Percentiles rank a stretch among this genome's conserved stretches.
These are phyloP conservation scores for Escovopsis sp. DNA, from an alignment of 2,329 filamentous ascomycete species.

Conservation along the genomic window DNA sequence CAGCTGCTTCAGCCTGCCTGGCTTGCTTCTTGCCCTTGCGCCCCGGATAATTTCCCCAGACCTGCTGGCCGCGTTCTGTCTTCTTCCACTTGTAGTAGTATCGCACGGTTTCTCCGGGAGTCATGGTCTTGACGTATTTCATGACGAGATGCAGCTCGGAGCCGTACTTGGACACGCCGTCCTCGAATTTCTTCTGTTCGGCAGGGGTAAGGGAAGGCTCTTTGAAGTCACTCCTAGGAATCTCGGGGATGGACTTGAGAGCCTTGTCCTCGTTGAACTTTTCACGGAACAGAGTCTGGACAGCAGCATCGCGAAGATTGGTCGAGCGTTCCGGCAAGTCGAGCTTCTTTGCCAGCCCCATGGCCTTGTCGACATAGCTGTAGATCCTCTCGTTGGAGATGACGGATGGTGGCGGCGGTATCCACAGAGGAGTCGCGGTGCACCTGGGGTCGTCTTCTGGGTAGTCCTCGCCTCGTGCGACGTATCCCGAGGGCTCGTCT, in stretches of 20 bases:
- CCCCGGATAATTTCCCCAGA: slow-evolving; percentile 81
- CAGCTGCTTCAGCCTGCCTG: slow-evolving; percentile 54
- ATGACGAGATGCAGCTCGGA: slow-evolving; percentile 77
- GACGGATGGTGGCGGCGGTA: slow-evolving; percentile 45
- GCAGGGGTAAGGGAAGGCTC: slow-evolving; percentile 67
- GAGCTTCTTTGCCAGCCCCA: slow-evolving; percentile 47
- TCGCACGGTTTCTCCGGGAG: slow-evolving; percentile 67
- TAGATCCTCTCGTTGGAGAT: slow-evolving; percentile 47
- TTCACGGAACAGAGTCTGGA: slow-evolving; percentile 57
- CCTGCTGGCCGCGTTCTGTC: slow-evolving; percentile 64
- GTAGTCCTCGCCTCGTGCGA: slow-evolving; percentile 68
- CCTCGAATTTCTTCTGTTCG: slow-evolving; percentile 83
- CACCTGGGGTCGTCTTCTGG: slow-evolving; percentile 55
- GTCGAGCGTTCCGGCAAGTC: slow-evolving; percentile 64
- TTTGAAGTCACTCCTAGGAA: slow-evolving; percentile 60
- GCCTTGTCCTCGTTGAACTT: slow-evolving; percentile 59
- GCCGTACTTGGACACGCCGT: slow-evolving; percentile 77
- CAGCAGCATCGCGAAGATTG: slow-evolving; percentile 74
- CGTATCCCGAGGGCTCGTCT: slow-evolving; percentile 78
- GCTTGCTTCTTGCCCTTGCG: slow-evolving; percentile 83
- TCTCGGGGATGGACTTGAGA: slow-evolving; percentile 51
- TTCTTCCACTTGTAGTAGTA: slow-evolving; percentile 99
- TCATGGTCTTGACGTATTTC: slow-evolving; percentile 71
- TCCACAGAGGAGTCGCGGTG: slow-evolving; percentile 66
- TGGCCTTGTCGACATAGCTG: slow-evolving; percentile 60